A percentile compares a stretch with the other conserved stretches of the same genome.
Evolutionary conservation across 192 early-diverging fungal genomes (phyloP).

Genomic region (Backusella morwellensis): DNA sequence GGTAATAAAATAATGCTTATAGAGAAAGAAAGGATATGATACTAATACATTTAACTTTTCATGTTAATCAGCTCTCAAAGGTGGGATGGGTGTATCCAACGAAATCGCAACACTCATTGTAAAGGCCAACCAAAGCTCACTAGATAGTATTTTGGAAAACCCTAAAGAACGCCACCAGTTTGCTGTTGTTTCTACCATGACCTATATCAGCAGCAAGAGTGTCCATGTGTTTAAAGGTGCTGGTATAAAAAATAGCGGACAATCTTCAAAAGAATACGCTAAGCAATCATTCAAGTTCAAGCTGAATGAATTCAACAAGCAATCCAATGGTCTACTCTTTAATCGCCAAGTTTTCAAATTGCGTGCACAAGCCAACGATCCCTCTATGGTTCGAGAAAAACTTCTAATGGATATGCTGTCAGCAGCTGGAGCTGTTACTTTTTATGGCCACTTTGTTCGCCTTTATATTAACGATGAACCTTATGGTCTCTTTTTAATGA

Average conservation of each 20-base stretch:
- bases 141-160: neutral
- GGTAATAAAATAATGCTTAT: constrained; percentile 27
- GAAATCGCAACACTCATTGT: constrained; percentile 23
- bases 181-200: constrained; percentile 25
- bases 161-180: neutral
- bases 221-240: constrained; percentile 33
- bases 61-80: constrained; percentile 13
- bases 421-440: constrained; percentile 40
- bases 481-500: constrained; percentile 44
- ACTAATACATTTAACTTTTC: neutral
- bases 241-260: constrained; percentile 41
- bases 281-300: constrained; percentile 37
- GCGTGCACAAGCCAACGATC: constrained; percentile 41
- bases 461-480: constrained; percentile 41
- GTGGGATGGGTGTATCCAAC: constrained; percentile 33
- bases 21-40: neutral
- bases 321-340: constrained; percentile 22
- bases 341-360: constrained; percentile 43
- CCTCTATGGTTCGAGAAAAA: constrained; percentile 41
- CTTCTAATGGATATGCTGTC: constrained; percentile 35
- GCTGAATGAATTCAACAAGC: constrained; percentile 34
- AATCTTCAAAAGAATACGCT: constrained; percentile 44
- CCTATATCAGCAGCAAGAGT: constrained; percentile 36
- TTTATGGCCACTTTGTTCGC: constrained; percentile 39
- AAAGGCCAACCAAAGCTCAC: neutral